Evolutionary conservation across 352 stramenopile genomes (phyloP).

Genomic region (Phytopythium aichiense): DNA sequence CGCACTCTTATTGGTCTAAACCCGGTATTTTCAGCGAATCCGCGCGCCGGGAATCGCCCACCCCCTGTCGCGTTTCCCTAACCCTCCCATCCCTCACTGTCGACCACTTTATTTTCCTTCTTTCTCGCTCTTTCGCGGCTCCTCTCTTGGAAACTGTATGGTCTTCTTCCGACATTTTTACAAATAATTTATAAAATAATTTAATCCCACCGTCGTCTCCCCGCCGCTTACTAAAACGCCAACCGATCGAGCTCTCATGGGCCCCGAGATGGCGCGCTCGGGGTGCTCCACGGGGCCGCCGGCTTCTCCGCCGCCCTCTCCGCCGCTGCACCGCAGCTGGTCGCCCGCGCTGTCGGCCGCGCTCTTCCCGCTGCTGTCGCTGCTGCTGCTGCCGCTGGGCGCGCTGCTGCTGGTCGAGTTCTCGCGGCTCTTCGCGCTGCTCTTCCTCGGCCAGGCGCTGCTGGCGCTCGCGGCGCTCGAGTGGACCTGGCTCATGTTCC

Average conservation of each 20-base stretch:
- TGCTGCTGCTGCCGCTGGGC: conserved; percentile 20
- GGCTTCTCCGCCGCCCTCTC: conserved; percentile 10
- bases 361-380: conserved; percentile 27
- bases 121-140: too few species aligned
- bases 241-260: not conserved
- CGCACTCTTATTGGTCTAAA: too few species aligned
- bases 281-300: not conserved
- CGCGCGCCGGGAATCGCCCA: too few species aligned
- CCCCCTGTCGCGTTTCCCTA: too few species aligned
- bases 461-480: conserved; percentile 38
- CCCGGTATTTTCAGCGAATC: too few species aligned
- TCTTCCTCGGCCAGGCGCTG: conserved; percentile 35
- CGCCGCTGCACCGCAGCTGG: conserved; percentile 22
- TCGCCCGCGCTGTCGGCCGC: conserved; percentile 12
- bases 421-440: conserved; percentile 29
- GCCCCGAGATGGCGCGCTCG: conserved; percentile 6
- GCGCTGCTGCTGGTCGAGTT: conserved; percentile 35
- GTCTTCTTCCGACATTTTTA: too few species aligned
- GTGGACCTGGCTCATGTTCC: conserved; percentile 48
- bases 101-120: too few species aligned
- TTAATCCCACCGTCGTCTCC: too few species aligned
- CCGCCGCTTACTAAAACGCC: not conserved
- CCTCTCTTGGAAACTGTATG: too few species aligned
- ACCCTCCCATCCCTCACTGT: too few species aligned
- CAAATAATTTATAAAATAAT: too few species aligned